A percentile compares a stretch with the other conserved stretches of the same genome.
These are phyloP conservation scores for Fusarium chaquense DNA, from an alignment of 2,329 filamentous ascomycete species.

Conservation along the genomic window DNA sequence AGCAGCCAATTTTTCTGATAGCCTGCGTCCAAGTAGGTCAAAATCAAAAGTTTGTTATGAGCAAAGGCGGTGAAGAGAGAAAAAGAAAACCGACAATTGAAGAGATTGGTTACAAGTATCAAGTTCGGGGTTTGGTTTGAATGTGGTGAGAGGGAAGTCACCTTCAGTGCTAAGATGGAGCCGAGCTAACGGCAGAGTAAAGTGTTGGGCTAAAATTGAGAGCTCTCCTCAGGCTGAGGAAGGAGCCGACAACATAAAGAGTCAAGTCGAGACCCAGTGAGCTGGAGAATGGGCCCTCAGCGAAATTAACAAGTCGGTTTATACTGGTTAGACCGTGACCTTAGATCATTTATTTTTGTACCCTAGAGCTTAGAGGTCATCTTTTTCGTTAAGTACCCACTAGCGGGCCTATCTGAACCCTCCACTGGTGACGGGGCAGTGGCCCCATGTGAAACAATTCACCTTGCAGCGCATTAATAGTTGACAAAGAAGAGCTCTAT, in stretches of 20 bases:
- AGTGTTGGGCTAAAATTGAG: conserved; percentile 44
- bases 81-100: neutral
- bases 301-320: no score
- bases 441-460: conserved; percentile 31
- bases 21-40: neutral
- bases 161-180: neutral
- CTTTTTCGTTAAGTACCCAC: no score
- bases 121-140: conserved; percentile 22
- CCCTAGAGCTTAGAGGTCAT: no score
- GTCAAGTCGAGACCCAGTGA: conserved; percentile 20
- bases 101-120: conserved; percentile 30
- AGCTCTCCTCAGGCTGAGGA: conserved; percentile 40
- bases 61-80: conserved; percentile 22
- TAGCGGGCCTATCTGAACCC: conserved; percentile 15
- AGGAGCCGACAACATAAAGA: conserved; percentile 25
- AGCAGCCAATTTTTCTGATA: no score
- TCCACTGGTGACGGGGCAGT: conserved; percentile 29
- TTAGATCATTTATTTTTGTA: no score
- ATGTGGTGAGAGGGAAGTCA: conserved; percentile 16
- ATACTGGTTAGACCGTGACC: no score
- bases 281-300: neutral
- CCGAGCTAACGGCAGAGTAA: neutral
- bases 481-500: conserved; percentile 4
- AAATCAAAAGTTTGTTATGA: conserved; percentile 1
- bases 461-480: conserved; percentile 20